Evolutionary conservation across 345 rosid species (phyloP).

Genomic region (Lepidium aucheri): DNA sequence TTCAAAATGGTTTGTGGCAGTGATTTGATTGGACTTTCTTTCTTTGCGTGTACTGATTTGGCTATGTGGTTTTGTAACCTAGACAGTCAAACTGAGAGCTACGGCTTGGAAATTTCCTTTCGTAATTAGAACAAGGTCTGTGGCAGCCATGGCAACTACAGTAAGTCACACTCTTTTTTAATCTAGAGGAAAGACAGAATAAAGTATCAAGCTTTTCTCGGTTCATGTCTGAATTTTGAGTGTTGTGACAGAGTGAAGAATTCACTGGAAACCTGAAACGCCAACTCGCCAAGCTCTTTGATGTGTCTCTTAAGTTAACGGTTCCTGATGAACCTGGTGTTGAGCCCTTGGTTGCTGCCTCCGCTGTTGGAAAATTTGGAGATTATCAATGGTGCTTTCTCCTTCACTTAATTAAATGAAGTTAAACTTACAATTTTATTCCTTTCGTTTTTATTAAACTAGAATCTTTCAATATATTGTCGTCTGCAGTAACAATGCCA

Average conservation of each 20-base stretch:
- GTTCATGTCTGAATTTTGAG: neutral
- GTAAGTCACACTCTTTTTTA: constrained; percentile 31
- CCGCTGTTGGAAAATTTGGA: constrained; percentile 54
- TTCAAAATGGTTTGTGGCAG: neutral
- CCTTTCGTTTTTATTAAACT: neutral
- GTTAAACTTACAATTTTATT: neutral
- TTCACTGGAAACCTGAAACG: constrained; percentile 51
- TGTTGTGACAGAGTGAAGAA: constrained; percentile 42
- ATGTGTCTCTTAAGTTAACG: constrained; percentile 44
- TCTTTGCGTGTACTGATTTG: constrained; percentile 22
- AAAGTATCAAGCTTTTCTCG: neutral
- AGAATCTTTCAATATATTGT: neutral
- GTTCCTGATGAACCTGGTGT: constrained; percentile 55
- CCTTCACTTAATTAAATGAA: neutral
- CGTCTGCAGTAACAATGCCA: constrained; percentile 74
- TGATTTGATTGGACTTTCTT: constrained; percentile 4
- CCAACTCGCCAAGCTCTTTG: constrained; percentile 54
- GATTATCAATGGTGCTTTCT: constrained; percentile 80
- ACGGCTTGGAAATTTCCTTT: constrained; percentile 38
- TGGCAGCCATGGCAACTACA: constrained; percentile 50
- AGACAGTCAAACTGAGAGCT: constrained; percentile 59
- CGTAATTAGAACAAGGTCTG: constrained; percentile 23
- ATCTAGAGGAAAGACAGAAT: neutral
- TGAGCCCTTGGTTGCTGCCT: constrained; percentile 62
- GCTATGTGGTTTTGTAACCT: constrained; percentile 34